Evolutionary conservation across 2,329 filamentous ascomycete genomes (phyloP), one percentile per base, ranked within the genome.

Genomic region (Exophiala sp.): DNA sequence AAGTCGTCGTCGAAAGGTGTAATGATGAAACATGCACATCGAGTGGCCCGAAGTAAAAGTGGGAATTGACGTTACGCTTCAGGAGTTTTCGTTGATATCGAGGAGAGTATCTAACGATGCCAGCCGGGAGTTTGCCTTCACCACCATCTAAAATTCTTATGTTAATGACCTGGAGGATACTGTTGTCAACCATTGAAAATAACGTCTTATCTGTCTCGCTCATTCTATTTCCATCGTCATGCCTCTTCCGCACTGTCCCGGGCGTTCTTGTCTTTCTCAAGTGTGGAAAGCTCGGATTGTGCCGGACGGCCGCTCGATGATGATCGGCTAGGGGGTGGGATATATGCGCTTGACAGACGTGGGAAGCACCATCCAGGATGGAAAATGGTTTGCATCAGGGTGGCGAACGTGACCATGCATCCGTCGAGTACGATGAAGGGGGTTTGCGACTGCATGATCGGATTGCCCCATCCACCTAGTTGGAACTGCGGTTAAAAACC

Each of bases 381-480:
- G 10, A 59, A 52, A 21, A 61, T 12, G 6, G 60, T 62, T 42
- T 59, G 55, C 7, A 56, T 35, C 21, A 59, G 20, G 5, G 54
- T 57, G 36, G 60, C 58, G 34, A 59, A 33, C 3, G 52, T 14
- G 8, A 62, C 59, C 53, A 62, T 56, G 36, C 40, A 53, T n/a
- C 78, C 77, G 58, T 81, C 78, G 3, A 81, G 65, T 8, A 74
- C 65, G 61, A 80, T 75, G 62, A 80, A 79, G 10, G 73, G 69
- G 2, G 65, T 53, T 63, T 80, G 71, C 34, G 78, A 66, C 61
- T 78, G 73, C 66, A 77, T 78, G 35, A 79, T 57, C 16, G 68
- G 58, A 52, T 71, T 72, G n/a, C 65, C 60, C 68, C 76, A 79
- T 11, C 76, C 77, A 11, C 24, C 24, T 29, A 3, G 2, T 29